phyloP scores from a whole-genome alignment of 1,139 yeast genomes.

The Pichia sp. region DNA sequence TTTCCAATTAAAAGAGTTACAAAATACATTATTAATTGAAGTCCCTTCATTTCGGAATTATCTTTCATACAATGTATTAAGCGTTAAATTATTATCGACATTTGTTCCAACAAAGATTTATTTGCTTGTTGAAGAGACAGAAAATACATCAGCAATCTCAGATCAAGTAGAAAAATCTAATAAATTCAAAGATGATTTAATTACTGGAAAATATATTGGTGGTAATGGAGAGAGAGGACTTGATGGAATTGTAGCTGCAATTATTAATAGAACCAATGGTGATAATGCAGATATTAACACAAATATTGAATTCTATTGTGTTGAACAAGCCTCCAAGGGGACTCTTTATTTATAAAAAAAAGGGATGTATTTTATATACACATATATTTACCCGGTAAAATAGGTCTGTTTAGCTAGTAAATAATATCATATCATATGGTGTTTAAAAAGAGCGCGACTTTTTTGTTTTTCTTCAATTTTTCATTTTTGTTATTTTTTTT shows the following conservation, averaged over 20 bases:
- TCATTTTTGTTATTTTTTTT: not conserved
- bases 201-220: constrained; percentile 1
- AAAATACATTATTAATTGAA: constrained; percentile 15
- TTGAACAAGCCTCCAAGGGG: constrained; percentile 1
- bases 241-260: constrained; percentile 2
- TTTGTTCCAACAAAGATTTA: constrained; percentile 1
- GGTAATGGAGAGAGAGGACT: constrained; percentile 2
- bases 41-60: constrained; percentile 13
- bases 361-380: no score
- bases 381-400: no score
- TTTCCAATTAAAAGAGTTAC: constrained; percentile 22
- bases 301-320: not conserved
- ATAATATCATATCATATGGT: no score
- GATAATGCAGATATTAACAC: not conserved
- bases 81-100: not conserved
- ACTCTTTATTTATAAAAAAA: constrained; percentile 3
- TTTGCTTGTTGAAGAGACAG: constrained; percentile 8
- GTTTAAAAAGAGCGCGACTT: not conserved
- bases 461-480: not conserved
- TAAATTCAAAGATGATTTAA: not conserved
- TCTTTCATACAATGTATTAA: constrained; percentile 6
- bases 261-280: constrained; percentile 2
- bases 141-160: not conserved
- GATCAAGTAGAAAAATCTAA: not conserved
- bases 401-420: no score